Conservation (phyloP, 2,329 filamentous ascomycete species). For the Fusarium sp. region DNA sequence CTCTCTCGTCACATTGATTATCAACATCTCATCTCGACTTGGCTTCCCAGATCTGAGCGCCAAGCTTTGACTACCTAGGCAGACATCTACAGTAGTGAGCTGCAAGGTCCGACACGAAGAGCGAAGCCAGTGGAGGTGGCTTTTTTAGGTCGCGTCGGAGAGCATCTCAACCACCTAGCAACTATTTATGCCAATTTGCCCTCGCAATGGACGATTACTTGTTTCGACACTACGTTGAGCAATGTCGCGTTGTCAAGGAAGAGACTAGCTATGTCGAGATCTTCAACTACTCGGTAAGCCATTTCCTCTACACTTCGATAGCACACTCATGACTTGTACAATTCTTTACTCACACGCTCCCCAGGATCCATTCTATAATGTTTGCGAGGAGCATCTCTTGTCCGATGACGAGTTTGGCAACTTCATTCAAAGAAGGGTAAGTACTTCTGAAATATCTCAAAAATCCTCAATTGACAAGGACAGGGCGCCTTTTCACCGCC, state of each 20-base stretch:
- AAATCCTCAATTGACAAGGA: slow-evolving; percentile 21
- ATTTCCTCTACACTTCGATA: not conserved
- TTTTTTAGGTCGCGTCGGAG: slow-evolving; percentile 26
- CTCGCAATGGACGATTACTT: slow-evolving; percentile 68
- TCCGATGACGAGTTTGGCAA: slow-evolving; percentile 67
- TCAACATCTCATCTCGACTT: slow-evolving; percentile 1
- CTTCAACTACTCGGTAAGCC: slow-evolving; percentile 67
- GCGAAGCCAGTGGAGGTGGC: slow-evolving; percentile 21
- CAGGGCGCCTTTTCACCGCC: slow-evolving; percentile 66
- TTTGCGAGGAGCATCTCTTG: slow-evolving; percentile 63
- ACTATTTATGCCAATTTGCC: not conserved
- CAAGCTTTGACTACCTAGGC: slow-evolving; percentile 27
- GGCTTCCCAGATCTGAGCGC: slow-evolving; percentile 6
- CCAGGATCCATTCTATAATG: slow-evolving; percentile 63
- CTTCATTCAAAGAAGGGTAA: slow-evolving; percentile 62
- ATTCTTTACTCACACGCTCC: slow-evolving; percentile 10
- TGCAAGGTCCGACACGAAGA: slow-evolving; percentile 14
- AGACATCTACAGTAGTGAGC: slow-evolving; percentile 9
- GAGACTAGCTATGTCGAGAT: slow-evolving; percentile 67
- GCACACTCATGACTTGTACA: not conserved
- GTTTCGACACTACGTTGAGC: slow-evolving; percentile 60
- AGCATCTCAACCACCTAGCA: slow-evolving; percentile 3
- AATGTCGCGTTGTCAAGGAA: slow-evolving; percentile 62
- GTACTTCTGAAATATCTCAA: slow-evolving; percentile 34
- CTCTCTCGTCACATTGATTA: not conserved